Base-by-base conservation (phyloP, 164 flowering plant species). In the Macadamia tetraphylla region DNA sequence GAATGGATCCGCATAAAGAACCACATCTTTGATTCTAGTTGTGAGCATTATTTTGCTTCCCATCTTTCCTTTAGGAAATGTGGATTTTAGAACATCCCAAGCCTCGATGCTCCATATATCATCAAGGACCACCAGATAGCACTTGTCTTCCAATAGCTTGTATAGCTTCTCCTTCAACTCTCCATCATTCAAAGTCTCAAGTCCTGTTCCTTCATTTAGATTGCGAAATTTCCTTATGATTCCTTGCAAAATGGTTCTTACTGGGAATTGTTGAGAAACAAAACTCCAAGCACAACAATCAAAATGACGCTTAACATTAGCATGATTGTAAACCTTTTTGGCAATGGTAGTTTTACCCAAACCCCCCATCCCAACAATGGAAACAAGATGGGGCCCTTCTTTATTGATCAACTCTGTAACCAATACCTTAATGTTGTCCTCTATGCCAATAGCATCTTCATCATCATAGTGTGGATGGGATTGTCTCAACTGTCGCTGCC, bases 121-220 rank as follows among this genome's bases (percentile, higher is more conserved):
- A 35, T 51, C 63, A 7, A 59, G 59, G 1, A 75, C 57, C 46
- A 62, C 48, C 18, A 72, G 6, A 35, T 72, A 55, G 29, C 59
- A 32, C 8, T 32, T n/a, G 31, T 46, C 18, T 1, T 62, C 13
- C 51, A 46, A 46, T 9, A 46, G 9, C 1, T 46, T 46, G 9
- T 0, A 46, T 3, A 46, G 9, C 9, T 46, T 46, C 51, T 46
- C 51, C 51, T 46, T 11, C 51, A 3, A 46, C 9, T 46, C 51
- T 46, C 7, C 51, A 8, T 46, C 13, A 46, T 46, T 46, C 51
- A 46, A 8, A 23, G 40, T 42, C 13, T 23, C 18, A 4, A 17
- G 18, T 17, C 18, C 2, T 11, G 12, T 46, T 46, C 51, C 13
- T 46, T 11, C 51, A 9, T 46, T 8, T 46, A 46, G 9, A 8